A percentile compares a stretch with the other conserved stretches of the same genome.
These are phyloP conservation scores for Aspergillus bertholletiae DNA, from an alignment of 495 filamentous ascomycete genomes.

Conservation along the genomic window DNA sequence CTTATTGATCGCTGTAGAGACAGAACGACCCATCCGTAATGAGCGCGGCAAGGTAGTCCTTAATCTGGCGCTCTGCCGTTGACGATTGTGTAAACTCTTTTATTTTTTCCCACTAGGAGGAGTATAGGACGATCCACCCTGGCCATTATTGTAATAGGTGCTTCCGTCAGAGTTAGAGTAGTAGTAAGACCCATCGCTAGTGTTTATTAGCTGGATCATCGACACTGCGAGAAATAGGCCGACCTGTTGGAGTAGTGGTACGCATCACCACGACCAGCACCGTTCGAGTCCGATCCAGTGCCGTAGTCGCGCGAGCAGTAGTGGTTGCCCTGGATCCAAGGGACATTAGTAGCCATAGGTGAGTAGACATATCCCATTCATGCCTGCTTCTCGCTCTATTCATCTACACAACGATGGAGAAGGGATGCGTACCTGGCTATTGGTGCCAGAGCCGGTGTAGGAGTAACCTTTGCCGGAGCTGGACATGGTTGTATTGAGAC, in stretches of 20 bases:
- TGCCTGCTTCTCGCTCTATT: too few species aligned
- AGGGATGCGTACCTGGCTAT: slow-evolving; percentile 41
- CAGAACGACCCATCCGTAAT: too few species aligned
- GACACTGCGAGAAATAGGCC: slow-evolving; percentile 1
- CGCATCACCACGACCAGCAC: not conserved
- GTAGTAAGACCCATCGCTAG: slow-evolving; percentile 48
- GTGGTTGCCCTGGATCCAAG: slow-evolving; percentile 41
- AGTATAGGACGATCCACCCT: slow-evolving; percentile 36
- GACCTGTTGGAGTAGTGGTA: slow-evolving; percentile 52
- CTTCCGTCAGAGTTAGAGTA: slow-evolving; percentile 51
- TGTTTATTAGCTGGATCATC: not conserved
- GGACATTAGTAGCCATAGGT: not conserved
- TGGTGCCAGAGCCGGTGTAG: slow-evolving; percentile 42
- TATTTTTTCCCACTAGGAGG: slow-evolving; percentile 25
- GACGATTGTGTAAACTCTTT: not conserved
- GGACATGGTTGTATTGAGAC: slow-evolving; percentile 19
- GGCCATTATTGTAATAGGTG: slow-evolving; percentile 47
- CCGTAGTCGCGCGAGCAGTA: slow-evolving; percentile 50
- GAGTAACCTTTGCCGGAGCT: slow-evolving; percentile 30
- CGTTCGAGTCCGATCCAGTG: slow-evolving; percentile 35
- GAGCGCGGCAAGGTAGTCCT: too few species aligned
- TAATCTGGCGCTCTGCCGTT: too few species aligned
- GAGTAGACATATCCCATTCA: too few species aligned
- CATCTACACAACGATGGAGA: too few species aligned
- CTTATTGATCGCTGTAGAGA: too few species aligned